Percentiles rank a stretch among this genome's conserved stretches.
Conservation (phyloP, 2,329 filamentous ascomycete species). For the Fusarium ambrosium region DNA sequence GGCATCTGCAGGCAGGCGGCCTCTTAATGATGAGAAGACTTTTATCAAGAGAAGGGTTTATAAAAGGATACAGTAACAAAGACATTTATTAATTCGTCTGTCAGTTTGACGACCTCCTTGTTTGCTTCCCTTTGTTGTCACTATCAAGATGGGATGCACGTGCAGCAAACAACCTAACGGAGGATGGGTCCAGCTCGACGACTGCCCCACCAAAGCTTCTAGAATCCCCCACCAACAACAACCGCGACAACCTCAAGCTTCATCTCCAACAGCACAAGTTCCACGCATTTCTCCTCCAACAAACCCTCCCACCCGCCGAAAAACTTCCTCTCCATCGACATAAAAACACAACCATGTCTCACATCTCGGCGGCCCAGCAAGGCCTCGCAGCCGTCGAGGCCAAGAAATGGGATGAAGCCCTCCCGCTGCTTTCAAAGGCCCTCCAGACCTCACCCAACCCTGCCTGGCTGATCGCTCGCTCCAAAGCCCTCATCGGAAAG, state of each 20-base stretch:
- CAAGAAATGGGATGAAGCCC: slow-evolving; percentile 75
- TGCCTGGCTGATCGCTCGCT: slow-evolving; percentile 84
- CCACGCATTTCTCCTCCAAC: neutral
- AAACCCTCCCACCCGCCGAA: neutral
- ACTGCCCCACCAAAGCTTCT: slow-evolving; percentile 51
- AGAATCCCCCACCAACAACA: slow-evolving; percentile 45
- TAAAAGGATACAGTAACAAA: neutral
- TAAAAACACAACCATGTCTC: slow-evolving; percentile 59
- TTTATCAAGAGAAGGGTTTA: neutral
- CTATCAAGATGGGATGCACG: neutral
- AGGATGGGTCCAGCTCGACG: neutral
- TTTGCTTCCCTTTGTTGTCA: neutral
- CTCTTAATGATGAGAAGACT: neutral
- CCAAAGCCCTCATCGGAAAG: slow-evolving; percentile 80
- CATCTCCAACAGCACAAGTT: neutral
- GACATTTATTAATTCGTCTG: neutral
- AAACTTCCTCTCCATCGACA: neutral
- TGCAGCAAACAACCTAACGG: neutral
- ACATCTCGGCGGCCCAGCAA: slow-evolving; percentile 63
- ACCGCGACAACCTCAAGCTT: neutral
- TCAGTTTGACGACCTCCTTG: neutral
- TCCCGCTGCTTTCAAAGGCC: slow-evolving; percentile 76
- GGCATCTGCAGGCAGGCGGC: neutral
- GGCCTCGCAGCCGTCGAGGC: slow-evolving; percentile 76
- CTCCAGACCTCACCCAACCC: slow-evolving; percentile 77